Percentiles rank a stretch among this genome's conserved stretches.
Evolutionary conservation across 306 rosid genomes (phyloP).

Genomic region (Fagus sylvatica): DNA sequence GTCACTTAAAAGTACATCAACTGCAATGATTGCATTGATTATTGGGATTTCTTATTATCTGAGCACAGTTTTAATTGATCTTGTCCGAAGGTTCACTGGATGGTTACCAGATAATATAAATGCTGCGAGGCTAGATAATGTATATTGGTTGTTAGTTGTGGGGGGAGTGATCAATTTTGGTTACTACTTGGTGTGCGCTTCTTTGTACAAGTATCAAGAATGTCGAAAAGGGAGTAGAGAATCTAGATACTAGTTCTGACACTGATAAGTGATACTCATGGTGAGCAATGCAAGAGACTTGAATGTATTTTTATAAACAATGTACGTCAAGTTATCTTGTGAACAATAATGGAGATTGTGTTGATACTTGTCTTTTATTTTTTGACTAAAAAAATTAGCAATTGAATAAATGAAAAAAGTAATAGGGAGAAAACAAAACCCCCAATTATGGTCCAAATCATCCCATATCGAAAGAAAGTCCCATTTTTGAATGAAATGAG

Average conservation of each 20-base stretch:
- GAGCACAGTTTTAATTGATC: slow-evolving; percentile 31
- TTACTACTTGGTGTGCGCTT: slow-evolving; percentile 32
- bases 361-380: too few relatives aligned
- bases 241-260: not conserved
- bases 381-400: too few relatives aligned
- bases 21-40: slow-evolving; percentile 33
- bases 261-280: not conserved
- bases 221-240: not conserved
- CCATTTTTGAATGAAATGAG: too few relatives aligned
- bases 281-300: not conserved
- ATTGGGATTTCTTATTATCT: slow-evolving; percentile 27
- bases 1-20: slow-evolving; percentile 52
- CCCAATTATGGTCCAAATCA: too few relatives aligned
- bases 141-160: slow-evolving; percentile 37
- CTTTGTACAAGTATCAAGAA: slow-evolving; percentile 31
- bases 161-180: slow-evolving; percentile 38
- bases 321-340: too few relatives aligned
- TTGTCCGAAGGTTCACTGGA: slow-evolving; percentile 22
- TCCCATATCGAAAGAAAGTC: too few relatives aligned
- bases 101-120: slow-evolving; percentile 48
- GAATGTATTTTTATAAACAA: not conserved
- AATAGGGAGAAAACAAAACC: too few relatives aligned
- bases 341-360: too few relatives aligned
- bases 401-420: too few relatives aligned
- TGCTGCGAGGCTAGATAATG: slow-evolving; percentile 37